A percentile compares a stretch with the other conserved stretches of the same genome.
Conservation (phyloP, 1,284 basidiomycete genomes). For the Puccinia horiana region DNA sequence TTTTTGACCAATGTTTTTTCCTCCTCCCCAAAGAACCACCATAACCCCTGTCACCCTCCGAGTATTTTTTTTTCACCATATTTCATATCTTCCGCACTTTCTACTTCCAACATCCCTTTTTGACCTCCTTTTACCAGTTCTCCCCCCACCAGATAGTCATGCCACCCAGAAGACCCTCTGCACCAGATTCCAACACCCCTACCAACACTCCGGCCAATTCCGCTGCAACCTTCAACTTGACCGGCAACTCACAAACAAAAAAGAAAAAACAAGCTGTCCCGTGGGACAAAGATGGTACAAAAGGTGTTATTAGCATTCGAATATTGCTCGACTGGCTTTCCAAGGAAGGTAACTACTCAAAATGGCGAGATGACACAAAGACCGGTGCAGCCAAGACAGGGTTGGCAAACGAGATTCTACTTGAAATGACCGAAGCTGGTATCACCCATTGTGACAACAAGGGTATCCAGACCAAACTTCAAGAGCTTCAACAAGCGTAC, state of each 20-base stretch:
- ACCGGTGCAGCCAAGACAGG: not conserved
- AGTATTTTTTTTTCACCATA: too few relatives aligned
- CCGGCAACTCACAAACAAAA: not conserved
- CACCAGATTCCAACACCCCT: not conserved
- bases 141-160: too few relatives aligned
- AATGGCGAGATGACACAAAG: not conserved
- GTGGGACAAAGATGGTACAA: not conserved
- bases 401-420: not conserved
- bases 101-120: too few relatives aligned
- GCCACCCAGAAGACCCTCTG: too few relatives aligned
- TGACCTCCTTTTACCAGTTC: not conserved
- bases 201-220: not conserved
- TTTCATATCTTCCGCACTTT: too few relatives aligned
- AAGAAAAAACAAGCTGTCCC: not conserved
- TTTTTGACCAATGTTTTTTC: not conserved
- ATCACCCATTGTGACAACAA: not conserved
- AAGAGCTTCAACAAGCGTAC: not conserved
- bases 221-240: not conserved
- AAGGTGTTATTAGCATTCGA: not conserved
- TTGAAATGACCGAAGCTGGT: not conserved
- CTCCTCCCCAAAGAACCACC: not conserved
- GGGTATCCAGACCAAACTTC: not conserved
- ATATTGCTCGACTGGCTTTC: not conserved
- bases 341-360: not conserved
- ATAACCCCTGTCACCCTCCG: not conserved